Evolutionary conservation across 768 basidiomycete species (phyloP), one percentile per base, ranked within the genome.

Genomic region (Cystobasidium onofrii): DNA sequence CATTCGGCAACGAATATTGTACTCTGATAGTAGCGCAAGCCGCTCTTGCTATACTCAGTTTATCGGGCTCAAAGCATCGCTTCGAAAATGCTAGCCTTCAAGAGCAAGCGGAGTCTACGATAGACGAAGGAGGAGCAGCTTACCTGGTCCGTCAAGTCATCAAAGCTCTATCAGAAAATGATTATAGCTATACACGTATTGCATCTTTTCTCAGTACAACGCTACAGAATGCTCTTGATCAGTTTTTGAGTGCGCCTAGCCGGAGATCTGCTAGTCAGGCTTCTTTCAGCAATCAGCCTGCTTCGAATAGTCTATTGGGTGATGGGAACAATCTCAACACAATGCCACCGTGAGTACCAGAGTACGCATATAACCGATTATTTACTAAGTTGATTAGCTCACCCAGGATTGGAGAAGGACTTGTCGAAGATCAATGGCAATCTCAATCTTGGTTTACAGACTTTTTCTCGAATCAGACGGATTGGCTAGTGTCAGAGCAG

Each of bases 381-480:
- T n/a, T 9, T 55, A 23, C 54, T 29, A 55, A 55, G 41, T n/a
- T 55, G 29, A 55, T 55, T 9, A 55, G 9, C 10, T 55, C 57
- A 29, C 13, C 6, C 12, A 60, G 57, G 33, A 60, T 60, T 60
- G 57, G 17, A 13, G 57, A 60, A 60, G 57, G 57, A 29, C 23
- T 60, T 4, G 33, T 15, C 23, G 57, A 60, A 60, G 57, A 60
- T 60, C 57, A 60, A 34, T 60, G 57, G 57, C 57, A 60, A 20
- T 17, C 17, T 29, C 57, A 60, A 23, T 60, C 57, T 4, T 60
- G 57, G 57, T 60, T 60, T 60, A 60, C 57, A 60, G 57, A 60
- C 57, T 60, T 60, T 27, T 60, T 60, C 25, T 60, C 57, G 29
- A 60, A 60, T 34, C 57, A 60, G 20, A 60, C 57, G 27, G 57